Conservation (phyloP, 495 filamentous ascomycete genomes). For the Tuber borchii region DNA sequence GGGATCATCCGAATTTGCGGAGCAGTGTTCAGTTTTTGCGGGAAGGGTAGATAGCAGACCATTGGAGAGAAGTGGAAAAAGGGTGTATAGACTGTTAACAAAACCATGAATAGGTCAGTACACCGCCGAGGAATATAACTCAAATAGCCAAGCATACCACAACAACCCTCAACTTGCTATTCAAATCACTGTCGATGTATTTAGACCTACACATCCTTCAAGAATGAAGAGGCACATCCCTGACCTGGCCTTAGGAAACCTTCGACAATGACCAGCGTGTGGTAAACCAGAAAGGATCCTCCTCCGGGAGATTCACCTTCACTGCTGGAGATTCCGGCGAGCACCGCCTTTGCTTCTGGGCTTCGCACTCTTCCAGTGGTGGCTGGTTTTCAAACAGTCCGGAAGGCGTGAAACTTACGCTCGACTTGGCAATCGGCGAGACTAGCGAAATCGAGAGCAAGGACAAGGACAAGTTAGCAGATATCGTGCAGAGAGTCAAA, state of each 20-base stretch:
- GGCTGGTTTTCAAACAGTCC: conserved; percentile 66
- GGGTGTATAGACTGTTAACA: conserved; percentile 1
- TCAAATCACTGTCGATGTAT: conserved; percentile 79
- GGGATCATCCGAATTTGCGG: not conserved
- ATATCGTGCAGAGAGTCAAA: conserved; percentile 81
- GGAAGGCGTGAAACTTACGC: conserved; percentile 71
- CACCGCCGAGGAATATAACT: conserved; percentile 71
- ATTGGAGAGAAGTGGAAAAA: not conserved
- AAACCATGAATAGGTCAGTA: conserved; percentile 58
- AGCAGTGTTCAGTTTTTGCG: not conserved
- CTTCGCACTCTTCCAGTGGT: conserved; percentile 56
- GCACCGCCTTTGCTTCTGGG: conserved; percentile 89
- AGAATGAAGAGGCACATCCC: not conserved
- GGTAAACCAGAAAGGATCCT: conserved; percentile 70
- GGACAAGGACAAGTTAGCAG: conserved; percentile 87
- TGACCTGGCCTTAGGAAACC: conserved; percentile 54
- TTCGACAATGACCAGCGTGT: conserved; percentile 98
- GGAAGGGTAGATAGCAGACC: not conserved
- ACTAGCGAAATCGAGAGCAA: conserved; percentile 89
- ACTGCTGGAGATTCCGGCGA: conserved; percentile 86
- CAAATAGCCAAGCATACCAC: conserved; percentile 56
- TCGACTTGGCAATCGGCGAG: conserved; percentile 93
- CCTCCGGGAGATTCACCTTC: conserved; percentile 88
- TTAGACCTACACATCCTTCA: conserved; percentile 2
- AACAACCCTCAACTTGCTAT: conserved; percentile 69